phyloP scores from a whole-genome alignment of 2,329 filamentous ascomycete genomes.

The Paracorniculantispora psalliotae region DNA sequence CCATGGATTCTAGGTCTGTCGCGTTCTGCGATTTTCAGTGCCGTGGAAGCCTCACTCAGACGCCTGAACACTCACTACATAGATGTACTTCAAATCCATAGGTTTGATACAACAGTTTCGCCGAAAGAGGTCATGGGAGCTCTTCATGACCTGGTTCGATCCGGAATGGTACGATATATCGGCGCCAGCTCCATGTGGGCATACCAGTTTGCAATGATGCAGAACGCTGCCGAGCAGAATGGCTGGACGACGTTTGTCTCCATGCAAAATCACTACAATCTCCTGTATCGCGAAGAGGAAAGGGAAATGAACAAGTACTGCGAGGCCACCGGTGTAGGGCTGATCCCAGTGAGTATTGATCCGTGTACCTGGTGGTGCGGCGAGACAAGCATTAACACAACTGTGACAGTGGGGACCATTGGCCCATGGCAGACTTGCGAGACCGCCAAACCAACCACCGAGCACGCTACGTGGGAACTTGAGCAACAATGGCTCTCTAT shows the following conservation, averaged over 20 bases:
- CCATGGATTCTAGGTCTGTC: slow-evolving; percentile 47
- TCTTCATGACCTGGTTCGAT: slow-evolving; percentile 50
- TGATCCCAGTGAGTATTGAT: slow-evolving; percentile 18
- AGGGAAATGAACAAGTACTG: slow-evolving; percentile 40
- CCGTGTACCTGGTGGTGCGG: not conserved
- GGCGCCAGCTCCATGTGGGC: slow-evolving; percentile 42
- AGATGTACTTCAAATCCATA: slow-evolving; percentile 51
- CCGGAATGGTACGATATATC: slow-evolving; percentile 53
- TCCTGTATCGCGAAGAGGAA: slow-evolving; percentile 55
- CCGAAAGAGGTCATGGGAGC: slow-evolving; percentile 54
- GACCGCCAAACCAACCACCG: not conserved
- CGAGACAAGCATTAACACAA: not conserved
- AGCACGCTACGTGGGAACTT: not conserved
- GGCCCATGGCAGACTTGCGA: not conserved
- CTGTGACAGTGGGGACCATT: not conserved
- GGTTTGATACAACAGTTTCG: slow-evolving; percentile 44
- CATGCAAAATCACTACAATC: slow-evolving; percentile 54
- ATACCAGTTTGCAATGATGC: slow-evolving; percentile 42
- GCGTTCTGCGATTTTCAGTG: slow-evolving; percentile 59
- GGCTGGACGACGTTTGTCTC: slow-evolving; percentile 53
- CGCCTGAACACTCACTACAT: slow-evolving; percentile 51
- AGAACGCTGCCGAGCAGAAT: slow-evolving; percentile 46
- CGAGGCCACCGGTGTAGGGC: slow-evolving; percentile 34
- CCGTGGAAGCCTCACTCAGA: slow-evolving; percentile 53
- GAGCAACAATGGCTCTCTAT: slow-evolving; percentile 22